These are phyloP conservation scores for Cystoderma amianthinum DNA, from an alignment of 768 basidiomycete species.

Conservation along the genomic window DNA sequence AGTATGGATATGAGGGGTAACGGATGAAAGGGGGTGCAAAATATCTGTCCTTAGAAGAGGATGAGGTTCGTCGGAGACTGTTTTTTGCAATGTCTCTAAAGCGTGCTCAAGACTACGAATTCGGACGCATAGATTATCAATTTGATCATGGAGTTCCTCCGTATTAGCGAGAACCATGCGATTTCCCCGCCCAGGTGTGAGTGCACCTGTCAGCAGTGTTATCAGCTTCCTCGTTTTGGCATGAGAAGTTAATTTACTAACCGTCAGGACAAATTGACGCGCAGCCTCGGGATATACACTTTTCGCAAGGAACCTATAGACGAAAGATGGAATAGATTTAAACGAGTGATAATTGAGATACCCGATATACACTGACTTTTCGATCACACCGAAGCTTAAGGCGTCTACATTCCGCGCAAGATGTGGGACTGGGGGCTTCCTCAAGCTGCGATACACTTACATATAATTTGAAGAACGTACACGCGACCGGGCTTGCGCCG, in stretches of 20 bases:
- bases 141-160: conserved; percentile 62
- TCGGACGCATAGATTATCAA: conserved; percentile 47
- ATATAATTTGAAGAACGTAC: conserved; percentile 14
- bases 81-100: conserved; percentile 40
- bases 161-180: conserved; percentile 61
- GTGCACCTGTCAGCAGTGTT: conserved; percentile 30
- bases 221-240: neutral
- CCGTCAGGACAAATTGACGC: conserved; percentile 75
- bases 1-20: neutral
- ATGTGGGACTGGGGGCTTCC: conserved; percentile 30
- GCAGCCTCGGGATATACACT: conserved; percentile 70
- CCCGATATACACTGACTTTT: conserved; percentile 30
- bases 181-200: conserved; percentile 56
- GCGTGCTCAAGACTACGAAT: conserved; percentile 58
- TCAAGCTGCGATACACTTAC: conserved; percentile 20
- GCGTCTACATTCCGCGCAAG: conserved; percentile 47
- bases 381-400: conserved; percentile 64
- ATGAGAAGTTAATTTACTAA: conserved; percentile 12
- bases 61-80: conserved; percentile 41
- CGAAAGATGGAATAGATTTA: conserved; percentile 1
- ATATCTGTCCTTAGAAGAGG: conserved; percentile 32
- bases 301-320: conserved; percentile 67
- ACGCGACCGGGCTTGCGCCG: conserved; percentile 43
- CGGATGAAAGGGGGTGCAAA: conserved; percentile 14
- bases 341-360: conserved; percentile 2